phyloP scores from a whole-genome alignment of 2,329 filamentous ascomycete genomes.

The Zasmidium cellare region DNA sequence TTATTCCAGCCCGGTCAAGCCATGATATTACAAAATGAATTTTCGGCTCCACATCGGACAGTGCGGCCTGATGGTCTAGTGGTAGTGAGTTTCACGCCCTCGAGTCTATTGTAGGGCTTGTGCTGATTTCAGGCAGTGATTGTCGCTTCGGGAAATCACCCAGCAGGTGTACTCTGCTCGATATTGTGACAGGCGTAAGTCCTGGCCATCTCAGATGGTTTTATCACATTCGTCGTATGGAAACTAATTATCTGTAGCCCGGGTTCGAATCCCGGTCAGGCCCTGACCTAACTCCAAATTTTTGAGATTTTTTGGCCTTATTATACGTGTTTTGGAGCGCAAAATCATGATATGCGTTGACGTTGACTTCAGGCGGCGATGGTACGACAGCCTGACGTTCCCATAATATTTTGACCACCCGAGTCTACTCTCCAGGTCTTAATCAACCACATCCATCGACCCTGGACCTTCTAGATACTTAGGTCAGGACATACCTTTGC shows the following conservation, averaged over 20 bases:
- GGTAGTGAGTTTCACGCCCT: conserved; percentile 1
- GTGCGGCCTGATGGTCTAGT: conserved; percentile 16
- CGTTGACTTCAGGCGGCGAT: too few relatives aligned
- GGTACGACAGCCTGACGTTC: too few relatives aligned
- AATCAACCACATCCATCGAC: too few relatives aligned
- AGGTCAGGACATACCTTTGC: too few relatives aligned
- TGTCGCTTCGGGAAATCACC: conserved; percentile 26
- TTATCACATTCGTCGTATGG: too few relatives aligned
- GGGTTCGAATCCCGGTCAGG: conserved; percentile 19
- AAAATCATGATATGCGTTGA: not conserved
- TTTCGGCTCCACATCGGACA: not conserved
- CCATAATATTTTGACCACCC: too few relatives aligned
- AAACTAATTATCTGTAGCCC: too few relatives aligned
- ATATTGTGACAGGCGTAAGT: conserved; percentile 22
- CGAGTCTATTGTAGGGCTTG: not conserved
- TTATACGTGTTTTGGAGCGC: not conserved
- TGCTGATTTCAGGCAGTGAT: conserved; percentile 12
- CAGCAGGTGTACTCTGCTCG: conserved; percentile 19
- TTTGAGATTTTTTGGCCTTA: not conserved
- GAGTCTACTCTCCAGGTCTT: too few relatives aligned
- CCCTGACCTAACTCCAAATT: not conserved
- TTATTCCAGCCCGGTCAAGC: not conserved
- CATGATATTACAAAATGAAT: not conserved
- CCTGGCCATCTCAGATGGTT: not conserved
- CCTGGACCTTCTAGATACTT: too few relatives aligned